A percentile compares a stretch with the other conserved stretches of the same genome.
Conservation (phyloP, 2,329 filamentous ascomycete species). For the Colletotrichum siamense region DNA sequence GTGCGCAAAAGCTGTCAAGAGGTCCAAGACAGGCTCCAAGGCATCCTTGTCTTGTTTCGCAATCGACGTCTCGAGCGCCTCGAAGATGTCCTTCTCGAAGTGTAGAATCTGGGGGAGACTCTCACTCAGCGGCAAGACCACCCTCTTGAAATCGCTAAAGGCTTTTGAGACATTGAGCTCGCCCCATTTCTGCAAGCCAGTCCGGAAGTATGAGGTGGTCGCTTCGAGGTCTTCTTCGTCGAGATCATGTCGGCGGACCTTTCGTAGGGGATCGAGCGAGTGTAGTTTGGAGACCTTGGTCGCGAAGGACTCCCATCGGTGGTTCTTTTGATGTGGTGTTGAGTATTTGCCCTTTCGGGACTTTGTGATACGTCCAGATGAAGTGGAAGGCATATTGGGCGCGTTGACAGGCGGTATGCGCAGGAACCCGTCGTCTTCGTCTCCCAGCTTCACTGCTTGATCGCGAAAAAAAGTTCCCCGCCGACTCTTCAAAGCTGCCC, state of each 20-base stretch:
- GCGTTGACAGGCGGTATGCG: slow-evolving; percentile 8
- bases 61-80: slow-evolving; percentile 76
- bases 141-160: slow-evolving; percentile 79
- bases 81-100: slow-evolving; percentile 86
- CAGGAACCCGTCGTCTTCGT: slow-evolving; percentile 17
- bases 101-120: slow-evolving; percentile 92
- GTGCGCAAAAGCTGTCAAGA: slow-evolving; percentile 94
- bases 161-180: slow-evolving; percentile 88
- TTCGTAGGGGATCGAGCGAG: slow-evolving; percentile 87
- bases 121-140: slow-evolving; percentile 80
- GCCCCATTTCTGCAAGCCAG: slow-evolving; percentile 84
- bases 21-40: slow-evolving; percentile 83
- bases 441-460: slow-evolving; percentile 24
- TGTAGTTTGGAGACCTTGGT: slow-evolving; percentile 90
- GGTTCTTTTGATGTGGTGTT: slow-evolving; percentile 79
- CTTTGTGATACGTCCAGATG: slow-evolving; percentile 72
- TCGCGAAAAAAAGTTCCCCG: slow-evolving; percentile 22
- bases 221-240: slow-evolving; percentile 78
- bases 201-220: slow-evolving; percentile 86
- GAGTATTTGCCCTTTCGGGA: slow-evolving; percentile 72
- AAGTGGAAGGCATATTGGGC: slow-evolving; percentile 64
- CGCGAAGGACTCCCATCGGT: slow-evolving; percentile 91
- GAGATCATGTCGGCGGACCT: slow-evolving; percentile 83
- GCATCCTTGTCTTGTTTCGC: slow-evolving; percentile 78
- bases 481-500: slow-evolving; percentile 1